Conservation (phyloP, 2,329 filamentous ascomycete genomes). For the Alternaria ventricosa region DNA sequence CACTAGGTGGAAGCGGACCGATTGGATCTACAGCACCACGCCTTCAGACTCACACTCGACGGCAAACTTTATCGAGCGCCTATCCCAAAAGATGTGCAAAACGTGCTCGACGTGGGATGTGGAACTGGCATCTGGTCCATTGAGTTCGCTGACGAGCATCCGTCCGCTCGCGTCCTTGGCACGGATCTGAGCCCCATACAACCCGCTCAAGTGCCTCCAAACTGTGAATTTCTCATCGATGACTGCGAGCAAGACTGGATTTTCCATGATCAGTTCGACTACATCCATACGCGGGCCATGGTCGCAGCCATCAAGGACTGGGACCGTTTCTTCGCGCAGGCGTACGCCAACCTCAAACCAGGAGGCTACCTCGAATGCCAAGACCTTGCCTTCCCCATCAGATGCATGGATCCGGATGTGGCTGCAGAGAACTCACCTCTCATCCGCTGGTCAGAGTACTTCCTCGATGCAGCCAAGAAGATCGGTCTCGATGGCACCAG, state of each 20-base stretch:
- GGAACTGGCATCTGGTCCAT: slow-evolving; percentile 46
- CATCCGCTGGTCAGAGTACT: slow-evolving; percentile 34
- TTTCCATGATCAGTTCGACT: slow-evolving; percentile 62
- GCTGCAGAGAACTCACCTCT: slow-evolving; percentile 32
- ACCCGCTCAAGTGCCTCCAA: slow-evolving; percentile 39
- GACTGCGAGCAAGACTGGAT: slow-evolving; percentile 60
- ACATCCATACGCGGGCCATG: slow-evolving; percentile 63
- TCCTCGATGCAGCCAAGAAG: slow-evolving; percentile 31
- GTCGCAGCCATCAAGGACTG: slow-evolving; percentile 63
- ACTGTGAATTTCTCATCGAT: slow-evolving; percentile 46
- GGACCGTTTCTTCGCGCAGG: slow-evolving; percentile 55
- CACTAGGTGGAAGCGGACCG: slow-evolving; percentile 36
- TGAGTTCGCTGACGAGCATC: slow-evolving; percentile 42
- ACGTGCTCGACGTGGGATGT: slow-evolving; percentile 42
- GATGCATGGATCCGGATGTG: slow-evolving; percentile 30
- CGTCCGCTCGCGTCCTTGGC: slow-evolving; percentile 41
- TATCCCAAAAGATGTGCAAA: slow-evolving; percentile 33
- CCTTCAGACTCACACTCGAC: slow-evolving; percentile 42
- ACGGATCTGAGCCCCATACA: slow-evolving; percentile 46
- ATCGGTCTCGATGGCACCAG: slow-evolving; percentile 50
- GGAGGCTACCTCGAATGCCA: slow-evolving; percentile 61
- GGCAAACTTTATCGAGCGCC: slow-evolving; percentile 39
- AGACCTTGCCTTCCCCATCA: slow-evolving; percentile 45
- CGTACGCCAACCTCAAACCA: slow-evolving; percentile 50
- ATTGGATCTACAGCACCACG: slow-evolving; percentile 43